These are phyloP conservation scores for Amphibolis antarctica DNA, from an alignment of 106 monocot species.

Conservation along the genomic window DNA sequence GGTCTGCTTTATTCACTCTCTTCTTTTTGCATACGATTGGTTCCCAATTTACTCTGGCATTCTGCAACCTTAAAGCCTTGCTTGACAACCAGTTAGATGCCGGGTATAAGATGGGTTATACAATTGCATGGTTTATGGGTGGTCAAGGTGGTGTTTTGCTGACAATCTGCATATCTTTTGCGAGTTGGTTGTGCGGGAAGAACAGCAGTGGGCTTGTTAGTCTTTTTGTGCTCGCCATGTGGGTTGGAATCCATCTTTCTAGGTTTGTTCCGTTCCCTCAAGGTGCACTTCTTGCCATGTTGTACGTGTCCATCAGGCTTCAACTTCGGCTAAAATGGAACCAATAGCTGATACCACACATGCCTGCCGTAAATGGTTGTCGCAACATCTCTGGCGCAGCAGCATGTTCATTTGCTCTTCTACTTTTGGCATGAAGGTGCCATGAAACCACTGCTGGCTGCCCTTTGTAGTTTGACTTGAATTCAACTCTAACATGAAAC, in stretches of 20 bases:
- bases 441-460: too few relatives aligned
- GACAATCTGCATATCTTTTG: conserved; percentile 36
- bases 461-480: too few relatives aligned
- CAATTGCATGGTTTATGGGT: conserved; percentile 47
- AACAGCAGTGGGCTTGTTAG: conserved; percentile 48
- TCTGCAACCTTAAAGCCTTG: conserved; percentile 27
- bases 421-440: too few relatives aligned
- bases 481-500: too few relatives aligned
- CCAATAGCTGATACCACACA: conserved; percentile 9
- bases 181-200: conserved; percentile 73
- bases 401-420: too few relatives aligned
- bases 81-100: conserved; percentile 46
- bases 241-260: conserved; percentile 49
- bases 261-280: conserved; percentile 42
- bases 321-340: conserved; percentile 26
- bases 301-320: conserved; percentile 72
- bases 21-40: conserved; percentile 46
- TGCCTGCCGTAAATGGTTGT: too few relatives aligned
- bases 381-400: too few relatives aligned
- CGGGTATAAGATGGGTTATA: conserved; percentile 68
- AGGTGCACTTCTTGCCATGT: conserved; percentile 61
- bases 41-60: conserved; percentile 24
- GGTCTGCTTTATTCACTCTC: conserved; percentile 34
- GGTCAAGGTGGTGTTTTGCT: conserved; percentile 49
- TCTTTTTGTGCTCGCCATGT: conserved; percentile 41